Conservation (phyloP, 768 basidiomycete species). For the Peribolospora baueri region DNA sequence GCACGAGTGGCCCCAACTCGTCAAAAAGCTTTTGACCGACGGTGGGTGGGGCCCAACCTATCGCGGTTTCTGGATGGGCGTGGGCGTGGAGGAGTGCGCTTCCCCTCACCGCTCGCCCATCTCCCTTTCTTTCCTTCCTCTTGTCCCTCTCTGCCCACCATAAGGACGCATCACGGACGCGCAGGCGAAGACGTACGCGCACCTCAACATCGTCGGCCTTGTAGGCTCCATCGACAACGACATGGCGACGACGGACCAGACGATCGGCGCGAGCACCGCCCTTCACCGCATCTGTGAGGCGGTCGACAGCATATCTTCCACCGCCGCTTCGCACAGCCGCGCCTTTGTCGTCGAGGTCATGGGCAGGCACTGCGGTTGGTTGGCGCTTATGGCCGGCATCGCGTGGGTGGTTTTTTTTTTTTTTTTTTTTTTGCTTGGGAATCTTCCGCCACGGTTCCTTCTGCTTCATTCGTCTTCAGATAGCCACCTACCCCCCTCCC, state of each 20-base stretch:
- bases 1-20: constrained; percentile 74
- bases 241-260: constrained; percentile 92
- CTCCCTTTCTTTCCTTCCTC: background rate
- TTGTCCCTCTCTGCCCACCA: background rate
- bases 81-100: background rate
- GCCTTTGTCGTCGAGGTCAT: constrained; percentile 98
- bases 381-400: constrained; percentile 75
- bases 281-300: constrained; percentile 91
- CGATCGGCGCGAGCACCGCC: constrained; percentile 88
- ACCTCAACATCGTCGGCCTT: constrained; percentile 89
- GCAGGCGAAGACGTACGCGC: constrained; percentile 44
- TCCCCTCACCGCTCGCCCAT: background rate
- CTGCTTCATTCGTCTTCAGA: no score
- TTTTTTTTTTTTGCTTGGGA: no score
- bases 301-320: constrained; percentile 94
- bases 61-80: background rate
- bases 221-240: constrained; percentile 99
- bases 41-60: constrained; percentile 24
- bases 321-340: constrained; percentile 80
- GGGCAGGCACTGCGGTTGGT: constrained; percentile 99
- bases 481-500: no score
- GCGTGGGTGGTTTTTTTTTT: constrained; percentile 28
- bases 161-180: constrained; percentile 34
- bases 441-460: no score
- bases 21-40: constrained; percentile 38